Conservation (phyloP, 2,329 filamentous ascomycete genomes). For the Neurospora crassa region DNA sequence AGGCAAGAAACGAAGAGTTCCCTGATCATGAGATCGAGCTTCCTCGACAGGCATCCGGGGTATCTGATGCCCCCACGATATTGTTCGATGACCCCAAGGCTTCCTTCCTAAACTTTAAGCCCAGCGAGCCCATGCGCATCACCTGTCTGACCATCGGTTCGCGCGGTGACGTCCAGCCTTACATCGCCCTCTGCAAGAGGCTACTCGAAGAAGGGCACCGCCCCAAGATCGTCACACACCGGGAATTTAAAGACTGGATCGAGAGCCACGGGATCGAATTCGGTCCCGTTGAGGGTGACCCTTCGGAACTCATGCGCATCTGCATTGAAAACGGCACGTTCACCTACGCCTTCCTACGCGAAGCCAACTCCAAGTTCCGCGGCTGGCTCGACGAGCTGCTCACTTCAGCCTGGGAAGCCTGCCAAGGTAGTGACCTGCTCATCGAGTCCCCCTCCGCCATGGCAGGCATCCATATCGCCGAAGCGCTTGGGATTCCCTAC, state of each 20-base stretch:
- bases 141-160: slow-evolving; percentile 96
- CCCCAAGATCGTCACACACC: slow-evolving; percentile 81
- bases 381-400: slow-evolving; percentile 92
- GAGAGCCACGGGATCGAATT: slow-evolving; percentile 92
- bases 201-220: slow-evolving; percentile 80
- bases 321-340: slow-evolving; percentile 98
- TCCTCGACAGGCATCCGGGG: slow-evolving; percentile 34
- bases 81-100: slow-evolving; percentile 83
- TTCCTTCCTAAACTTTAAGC: slow-evolving; percentile 87
- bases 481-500: slow-evolving; percentile 86
- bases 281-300: slow-evolving; percentile 77
- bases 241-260: slow-evolving; percentile 83
- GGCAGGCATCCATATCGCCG: slow-evolving; percentile 95
- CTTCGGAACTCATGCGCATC: slow-evolving; percentile 86
- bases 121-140: slow-evolving; percentile 65
- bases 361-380: slow-evolving; percentile 80
- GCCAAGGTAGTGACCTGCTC: slow-evolving; percentile 76
- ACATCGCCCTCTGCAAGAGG: slow-evolving; percentile 91
- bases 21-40: slow-evolving; percentile 41
- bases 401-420: slow-evolving; percentile 70
- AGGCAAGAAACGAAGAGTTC: slow-evolving; percentile 52
- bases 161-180: slow-evolving; percentile 91
- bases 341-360: slow-evolving; percentile 79
- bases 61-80: slow-evolving; percentile 59
- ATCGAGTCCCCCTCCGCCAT: slow-evolving; percentile 96